phyloP scores from a whole-genome alignment of 352 stramenopile genomes.

The Phytophthora kernoviae region DNA sequence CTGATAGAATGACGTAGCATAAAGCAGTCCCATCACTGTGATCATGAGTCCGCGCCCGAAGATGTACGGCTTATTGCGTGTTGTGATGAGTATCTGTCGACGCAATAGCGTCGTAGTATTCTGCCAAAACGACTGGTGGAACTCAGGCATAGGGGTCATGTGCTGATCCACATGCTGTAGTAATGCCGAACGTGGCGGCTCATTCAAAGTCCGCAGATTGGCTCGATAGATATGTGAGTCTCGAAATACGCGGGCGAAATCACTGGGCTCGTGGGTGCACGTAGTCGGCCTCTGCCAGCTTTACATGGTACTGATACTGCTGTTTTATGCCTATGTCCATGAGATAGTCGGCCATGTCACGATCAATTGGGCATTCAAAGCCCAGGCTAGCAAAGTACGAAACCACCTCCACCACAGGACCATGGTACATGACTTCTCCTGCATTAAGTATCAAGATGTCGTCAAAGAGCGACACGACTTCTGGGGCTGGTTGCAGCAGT shows the following conservation, averaged over 20 bases:
- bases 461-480: constrained; percentile 61
- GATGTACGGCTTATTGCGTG: constrained; percentile 45
- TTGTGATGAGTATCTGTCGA: constrained; percentile 61
- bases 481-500: constrained; percentile 80
- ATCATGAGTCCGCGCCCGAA: constrained; percentile 41
- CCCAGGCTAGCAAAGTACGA: constrained; percentile 43
- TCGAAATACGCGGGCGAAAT: constrained; percentile 47
- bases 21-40: constrained; percentile 44
- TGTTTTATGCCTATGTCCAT: constrained; percentile 47
- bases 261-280: constrained; percentile 27
- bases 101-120: constrained; percentile 33
- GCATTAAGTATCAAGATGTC: constrained; percentile 55
- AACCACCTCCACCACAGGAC: constrained; percentile 30
- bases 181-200: constrained; percentile 13
- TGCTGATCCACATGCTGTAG: constrained; percentile 62
- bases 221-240: constrained; percentile 37
- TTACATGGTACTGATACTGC: constrained; percentile 34
- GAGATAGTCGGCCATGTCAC: constrained; percentile 43
- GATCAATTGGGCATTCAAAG: constrained; percentile 28
- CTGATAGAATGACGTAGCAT: constrained; percentile 44
- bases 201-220: constrained; percentile 66
- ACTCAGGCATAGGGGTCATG: constrained; percentile 64
- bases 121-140: constrained; percentile 34
- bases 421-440: constrained; percentile 50
- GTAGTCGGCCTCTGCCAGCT: constrained; percentile 4